phyloP scores from a whole-genome alignment of 169 alveolate species.

The Plasmodium berghei region DNA sequence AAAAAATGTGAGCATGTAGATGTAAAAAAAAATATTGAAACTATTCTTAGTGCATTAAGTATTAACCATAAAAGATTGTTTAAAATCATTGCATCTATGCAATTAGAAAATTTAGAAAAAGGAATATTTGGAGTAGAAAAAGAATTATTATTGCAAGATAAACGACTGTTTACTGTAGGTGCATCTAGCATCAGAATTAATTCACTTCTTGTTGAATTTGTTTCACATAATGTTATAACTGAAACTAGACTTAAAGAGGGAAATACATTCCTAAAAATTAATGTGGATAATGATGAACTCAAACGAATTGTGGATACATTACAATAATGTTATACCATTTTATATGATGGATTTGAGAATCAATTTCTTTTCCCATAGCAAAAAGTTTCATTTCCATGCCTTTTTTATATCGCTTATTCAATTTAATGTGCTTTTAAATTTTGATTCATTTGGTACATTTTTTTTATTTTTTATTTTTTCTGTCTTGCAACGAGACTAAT shows the following conservation, averaged over 20 bases:
- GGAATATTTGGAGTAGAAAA: conserved; percentile 69
- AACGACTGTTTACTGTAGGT: conserved; percentile 55
- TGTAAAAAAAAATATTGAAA: conserved; percentile 61
- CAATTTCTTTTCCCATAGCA: too few relatives aligned
- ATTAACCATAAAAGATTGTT: conserved; percentile 83
- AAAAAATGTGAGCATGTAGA: conserved; percentile 61
- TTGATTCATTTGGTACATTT: too few relatives aligned
- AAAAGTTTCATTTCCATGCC: too few relatives aligned
- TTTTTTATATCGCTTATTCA: too few relatives aligned
- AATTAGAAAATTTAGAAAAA: conserved; percentile 78
- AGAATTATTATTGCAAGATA: conserved; percentile 57
- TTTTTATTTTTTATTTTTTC: too few relatives aligned
- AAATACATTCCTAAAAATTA: conserved; percentile 57
- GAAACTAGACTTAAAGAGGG: conserved; percentile 73
- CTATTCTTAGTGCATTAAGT: conserved; percentile 83
- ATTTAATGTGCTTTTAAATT: too few relatives aligned
- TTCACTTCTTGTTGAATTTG: conserved; percentile 61
- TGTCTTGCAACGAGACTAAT: too few relatives aligned
- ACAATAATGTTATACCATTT: too few relatives aligned
- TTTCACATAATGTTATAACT: conserved; percentile 67
- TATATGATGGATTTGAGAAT: too few relatives aligned
- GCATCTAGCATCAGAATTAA: conserved; percentile 66
- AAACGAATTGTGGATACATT: conserved; percentile 14
- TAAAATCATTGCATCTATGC: conserved; percentile 83
- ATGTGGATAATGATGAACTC: conserved; percentile 65